Evolutionary conservation across 345 rosid species (phyloP).

Genomic region (Aurinia saxatilis): DNA sequence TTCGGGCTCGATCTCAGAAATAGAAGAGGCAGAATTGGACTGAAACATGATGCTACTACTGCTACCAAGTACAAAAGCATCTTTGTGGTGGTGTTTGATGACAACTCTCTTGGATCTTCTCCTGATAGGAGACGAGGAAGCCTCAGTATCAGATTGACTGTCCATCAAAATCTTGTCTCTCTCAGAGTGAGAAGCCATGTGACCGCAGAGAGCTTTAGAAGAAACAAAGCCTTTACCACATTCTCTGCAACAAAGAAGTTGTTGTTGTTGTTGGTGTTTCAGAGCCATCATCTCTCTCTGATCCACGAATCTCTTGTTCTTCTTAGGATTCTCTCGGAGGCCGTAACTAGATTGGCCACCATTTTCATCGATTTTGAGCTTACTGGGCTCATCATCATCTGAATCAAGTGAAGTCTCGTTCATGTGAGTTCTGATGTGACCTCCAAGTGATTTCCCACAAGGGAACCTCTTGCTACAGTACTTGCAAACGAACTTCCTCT

Average conservation of each 20-base stretch:
- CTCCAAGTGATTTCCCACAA: slow-evolving; percentile 84
- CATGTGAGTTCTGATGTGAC: slow-evolving; percentile 83
- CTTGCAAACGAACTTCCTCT: slow-evolving; percentile 66
- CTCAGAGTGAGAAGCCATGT: slow-evolving; percentile 85
- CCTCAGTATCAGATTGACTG: slow-evolving; percentile 66
- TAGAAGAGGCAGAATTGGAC: slow-evolving; percentile 34
- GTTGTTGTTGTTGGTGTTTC: slow-evolving; percentile 19
- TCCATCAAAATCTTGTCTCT: slow-evolving; percentile 47
- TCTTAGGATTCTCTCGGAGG: slow-evolving; percentile 67
- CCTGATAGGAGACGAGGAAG: slow-evolving; percentile 47
- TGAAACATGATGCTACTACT: not conserved
- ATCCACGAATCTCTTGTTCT: slow-evolving; percentile 50
- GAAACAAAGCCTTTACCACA: slow-evolving; percentile 85
- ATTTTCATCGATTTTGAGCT: slow-evolving; percentile 36
- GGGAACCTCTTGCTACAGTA: slow-evolving; percentile 64
- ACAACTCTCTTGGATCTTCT: slow-evolving; percentile 53
- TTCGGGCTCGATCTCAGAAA: slow-evolving; percentile 66
- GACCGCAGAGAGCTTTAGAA: slow-evolving; percentile 85
- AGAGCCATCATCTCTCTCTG: slow-evolving; percentile 25
- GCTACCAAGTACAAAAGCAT: slow-evolving; percentile 9
- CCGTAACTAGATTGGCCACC: slow-evolving; percentile 50
- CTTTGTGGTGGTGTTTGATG: slow-evolving; percentile 35
- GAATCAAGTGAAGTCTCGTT: slow-evolving; percentile 35
- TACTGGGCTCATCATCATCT: slow-evolving; percentile 33
- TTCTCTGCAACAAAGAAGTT: slow-evolving; percentile 55